These are phyloP conservation scores for Friedmanniomyces endolithicus DNA, from an alignment of 495 filamentous ascomycete species.

Conservation along the genomic window DNA sequence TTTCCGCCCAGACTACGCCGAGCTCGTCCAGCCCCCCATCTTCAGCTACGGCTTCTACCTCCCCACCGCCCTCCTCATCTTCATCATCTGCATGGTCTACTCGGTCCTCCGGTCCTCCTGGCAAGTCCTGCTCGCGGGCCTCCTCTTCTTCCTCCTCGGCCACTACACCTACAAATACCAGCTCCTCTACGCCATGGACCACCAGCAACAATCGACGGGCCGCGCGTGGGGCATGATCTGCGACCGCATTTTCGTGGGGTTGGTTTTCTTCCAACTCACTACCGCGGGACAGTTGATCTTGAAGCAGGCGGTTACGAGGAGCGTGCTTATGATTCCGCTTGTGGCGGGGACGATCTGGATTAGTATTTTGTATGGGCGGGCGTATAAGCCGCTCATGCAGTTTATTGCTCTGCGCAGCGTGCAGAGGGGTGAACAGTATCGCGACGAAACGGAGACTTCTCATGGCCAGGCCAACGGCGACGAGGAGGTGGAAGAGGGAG, in stretches of 20 bases:
- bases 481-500: neutral
- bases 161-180: conserved; percentile 97
- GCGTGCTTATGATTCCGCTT: conserved; percentile 62
- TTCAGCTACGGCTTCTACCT: conserved; percentile 97
- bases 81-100: conserved; percentile 92
- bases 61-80: conserved; percentile 77
- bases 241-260: conserved; percentile 69
- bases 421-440: conserved; percentile 39
- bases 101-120: conserved; percentile 75
- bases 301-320: conserved; percentile 53
- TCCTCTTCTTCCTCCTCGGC: conserved; percentile 79
- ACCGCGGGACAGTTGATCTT: conserved; percentile 80
- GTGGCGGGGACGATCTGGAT: conserved; percentile 73
- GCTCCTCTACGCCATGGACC: conserved; percentile 95
- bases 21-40: conserved; percentile 66
- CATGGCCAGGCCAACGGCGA: neutral
- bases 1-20: conserved; percentile 53
- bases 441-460: conserved; percentile 20
- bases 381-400: conserved; percentile 73
- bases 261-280: conserved; percentile 77
- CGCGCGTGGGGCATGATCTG: conserved; percentile 92
- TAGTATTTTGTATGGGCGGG: conserved; percentile 56
- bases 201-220: conserved; percentile 88
- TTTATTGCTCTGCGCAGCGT: conserved; percentile 89
- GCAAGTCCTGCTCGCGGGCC: conserved; percentile 67